Evolutionary conservation across 2,329 filamentous ascomycete genomes (phyloP), one percentile per base, ranked within the genome.

Genomic region (Tolypocladium tropicale): DNA sequence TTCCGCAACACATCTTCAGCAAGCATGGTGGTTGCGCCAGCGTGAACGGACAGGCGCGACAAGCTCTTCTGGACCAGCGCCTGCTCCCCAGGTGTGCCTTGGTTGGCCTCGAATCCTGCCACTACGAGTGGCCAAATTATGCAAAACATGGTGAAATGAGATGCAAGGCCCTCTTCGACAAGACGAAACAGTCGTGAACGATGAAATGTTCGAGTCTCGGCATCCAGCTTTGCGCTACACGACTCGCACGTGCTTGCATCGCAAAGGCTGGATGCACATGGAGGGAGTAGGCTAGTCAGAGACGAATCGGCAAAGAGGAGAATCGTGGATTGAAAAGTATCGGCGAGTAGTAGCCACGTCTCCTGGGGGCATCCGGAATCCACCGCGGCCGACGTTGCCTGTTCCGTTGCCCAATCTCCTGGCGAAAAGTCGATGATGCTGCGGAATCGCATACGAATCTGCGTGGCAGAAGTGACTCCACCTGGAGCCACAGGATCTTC

Each of bases 351-450:
- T 12, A 52, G 23, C 52, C 52, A 53, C 11, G 28, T 49, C 14
- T 32, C 28, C n/a, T 49, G 46, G 18, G 25, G 5, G 28, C 46
- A 32, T 11, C 9, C 9, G 6, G 52, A 41, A 12, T 18, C 5
- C 43, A 51, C n/a, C 25, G 32, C 12, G 1, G 25, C 33, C 37
- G 18, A 51, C 30, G 7, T 21, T 28, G 43, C 39, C 50, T 34
- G 33, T 4, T 36, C 43, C 3, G 33, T 43, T 28, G 57, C 55
- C 58, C 58, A 60, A 9, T 32, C 33, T 3, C 37, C 34, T 2
- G 56, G 53, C 1, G 53, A 53, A 30, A 60, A 58, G 16, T n/a
- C 46, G 14, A 53, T 46, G 43, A 60, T 52, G 25, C 11, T 18
- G 3, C n/a, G 28, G 21, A 46, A 33, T n/a, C n/a, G n/a, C n/a